Base-by-base conservation (phyloP, 2,329 filamentous ascomycete species). In the Hymenoscyphus fraxineus region DNA sequence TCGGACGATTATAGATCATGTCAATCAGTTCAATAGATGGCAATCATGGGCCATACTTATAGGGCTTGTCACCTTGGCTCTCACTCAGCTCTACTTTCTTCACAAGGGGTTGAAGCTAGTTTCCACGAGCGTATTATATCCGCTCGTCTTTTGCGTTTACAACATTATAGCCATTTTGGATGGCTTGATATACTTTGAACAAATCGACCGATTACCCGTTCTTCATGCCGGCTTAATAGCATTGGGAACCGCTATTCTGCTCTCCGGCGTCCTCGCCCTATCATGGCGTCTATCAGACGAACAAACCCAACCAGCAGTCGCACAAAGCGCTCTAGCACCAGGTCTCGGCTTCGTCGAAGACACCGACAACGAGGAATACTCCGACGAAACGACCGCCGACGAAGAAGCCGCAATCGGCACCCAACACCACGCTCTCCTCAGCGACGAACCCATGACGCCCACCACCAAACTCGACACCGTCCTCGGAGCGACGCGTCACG, bases 81-180 rank as follows among this genome's bases (percentile, higher is more conserved):
- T 99, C 56, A 90, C 88, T 56, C 95, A 99, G 77, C 85, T 99
- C 6, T 99, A 97, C 79, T 98, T 96, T 77, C 86, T 99, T 66
- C 95, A 99, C 75, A 87, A 92, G 55, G 95, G 95, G 61, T 83
- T 99, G 67, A 97, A 97, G 78, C 84, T 99, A 61, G 93, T 96
- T 77, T 97, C 93, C 62, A 98, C 95, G 27, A 97, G 92, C 73
- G 90, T 98, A 67, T 83, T 99, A 70, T 99, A 99, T 77, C 95
- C 95, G 5, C 88, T 98, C 71, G 93, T 98, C 47, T 99, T 99
- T 78, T 99, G 95, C 82, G 87, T 98, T 69, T 99, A 98, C 83
- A 99, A 99, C 82, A 97, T 99, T 73, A 93, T 98, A 74, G 95
- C 95, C 69, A 99, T 99, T 71, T 82, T 98, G 70, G 95, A 99